Base-by-base conservation (phyloP, 352 stramenopile species). In the Phytophthora quininea region DNA sequence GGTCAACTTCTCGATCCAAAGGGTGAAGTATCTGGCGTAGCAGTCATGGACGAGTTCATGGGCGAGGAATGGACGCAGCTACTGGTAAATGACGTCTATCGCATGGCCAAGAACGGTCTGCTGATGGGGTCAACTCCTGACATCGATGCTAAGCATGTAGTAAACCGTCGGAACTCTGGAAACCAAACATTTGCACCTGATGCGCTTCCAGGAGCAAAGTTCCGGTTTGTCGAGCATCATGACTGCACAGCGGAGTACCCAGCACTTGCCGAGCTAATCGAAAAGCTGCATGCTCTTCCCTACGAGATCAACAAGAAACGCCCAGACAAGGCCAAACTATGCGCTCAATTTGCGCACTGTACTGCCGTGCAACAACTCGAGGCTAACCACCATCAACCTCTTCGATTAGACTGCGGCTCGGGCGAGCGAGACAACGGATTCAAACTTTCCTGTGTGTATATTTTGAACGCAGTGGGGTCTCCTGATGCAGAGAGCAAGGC, bases 271-370 rank as follows among this genome's bases (percentile, higher is more conserved):
- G 90, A 97, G 58, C 43, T 97, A 11, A 56, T 94, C 27, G 77
- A 89, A 30, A 91, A 91, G 40, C 50, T 96, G 24, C 82, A 93
- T 48, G 84, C 83, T 3, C 57, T 97, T 24, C 84, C 90, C 4
- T 92, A 80, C 53, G 88, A 96, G 58, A 88, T 97, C 68, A 97
- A 97, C 58, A 68, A 62, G 19, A 96, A 95, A 55, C 68, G 71
- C 2, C 64, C 72, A 0, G 49, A 71, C 7, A 65, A 63, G 0
- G 69, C 72, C 24, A 71, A 80, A 24, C 55, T 93, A 12, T 94
- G 84, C 61, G 82, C 88, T 1, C 83, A 89, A 54, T 92, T 93
- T 56, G 70, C 83, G 3, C 85, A 87, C 48, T 88, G 67, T 29
- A 91, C 84, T 29, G 77, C 76, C 8, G 31, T 93, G 2, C 72